Base-by-base conservation (phyloP, 2,329 filamentous ascomycete species). In the Trichoderma polysporum region DNA sequence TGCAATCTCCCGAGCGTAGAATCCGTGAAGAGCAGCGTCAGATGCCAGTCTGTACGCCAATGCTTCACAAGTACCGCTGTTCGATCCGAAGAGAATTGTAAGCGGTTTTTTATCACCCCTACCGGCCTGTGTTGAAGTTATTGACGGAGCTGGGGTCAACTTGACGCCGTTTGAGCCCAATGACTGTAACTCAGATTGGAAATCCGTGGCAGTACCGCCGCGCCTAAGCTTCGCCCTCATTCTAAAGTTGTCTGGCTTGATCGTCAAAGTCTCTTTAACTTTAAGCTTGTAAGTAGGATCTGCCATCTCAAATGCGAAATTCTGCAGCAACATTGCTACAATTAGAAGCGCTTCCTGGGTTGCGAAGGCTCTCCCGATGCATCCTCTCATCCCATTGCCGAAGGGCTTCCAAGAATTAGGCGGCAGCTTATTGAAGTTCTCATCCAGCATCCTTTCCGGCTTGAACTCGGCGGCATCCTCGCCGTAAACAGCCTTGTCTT, bases 11-110 rank as follows among this genome's bases (percentile, higher is more conserved):
- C 76, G 73, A 0, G 85, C 85, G 3, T 75, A 74, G 73, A 85
- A 91, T 0, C 89, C 89, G 70, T 84, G 84, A 3, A 75, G 75
- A 4, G 78, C 71, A 0, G 88, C 88, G 70, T 86, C 83, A 10
- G 81, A 80, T 0, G 86, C 86, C 4, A 91, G 75, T 8, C 83
- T 80, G 57, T 88, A 84, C 0, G 89, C 88, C 50, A 91, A 82
- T 0, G 85, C 81, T 73, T 91, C 87, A 74, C 89, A 92, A 1
- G 89, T 92, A 0, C 90, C 90, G 0, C 85, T 86, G 72, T 91
- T 90, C 22, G 87, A 89, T 4, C 90, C 90, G 71, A 89, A 92
- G 33, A 88, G 82, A 41, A 92, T 84, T n/a, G 83, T 84, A 70
- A 92, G 74, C 0, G 78, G 78, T 65, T 76, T 78, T 37, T 66